Percentiles rank a stretch among this genome's conserved stretches.
phyloP scores from a whole-genome alignment of 805 yeast species.

The Pichia sporocuriosa region DNA sequence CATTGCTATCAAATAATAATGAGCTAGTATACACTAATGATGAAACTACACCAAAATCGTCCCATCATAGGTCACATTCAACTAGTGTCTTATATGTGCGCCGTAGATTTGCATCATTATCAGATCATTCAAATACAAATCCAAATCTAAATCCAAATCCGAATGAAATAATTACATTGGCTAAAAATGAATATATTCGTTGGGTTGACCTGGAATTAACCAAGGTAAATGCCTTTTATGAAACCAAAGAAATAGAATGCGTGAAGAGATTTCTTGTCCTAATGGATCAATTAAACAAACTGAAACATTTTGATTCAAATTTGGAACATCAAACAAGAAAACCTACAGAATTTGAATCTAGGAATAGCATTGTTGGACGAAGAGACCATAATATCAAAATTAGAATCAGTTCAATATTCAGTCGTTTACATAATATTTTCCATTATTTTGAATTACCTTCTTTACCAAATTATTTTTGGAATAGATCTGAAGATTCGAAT shows the following conservation, averaged over 20 bases:
- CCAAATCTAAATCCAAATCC: too few species aligned
- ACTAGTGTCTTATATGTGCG: conserved; percentile 12
- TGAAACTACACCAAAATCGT: conserved; percentile 3
- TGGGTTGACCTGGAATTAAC: conserved; percentile 62
- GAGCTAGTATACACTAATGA: neutral
- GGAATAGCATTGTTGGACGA: too few species aligned
- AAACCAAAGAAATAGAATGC: conserved; percentile 51
- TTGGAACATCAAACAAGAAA: conserved; percentile 17
- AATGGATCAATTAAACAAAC: conserved; percentile 61
- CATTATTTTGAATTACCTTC: conserved; percentile 36
- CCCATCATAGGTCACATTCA: conserved; percentile 21
- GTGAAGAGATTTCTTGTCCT: conserved; percentile 51
- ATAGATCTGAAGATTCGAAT: neutral
- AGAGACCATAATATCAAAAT: neutral
- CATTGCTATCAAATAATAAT: neutral
- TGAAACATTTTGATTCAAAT: conserved; percentile 17
- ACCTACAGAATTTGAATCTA: too few species aligned
- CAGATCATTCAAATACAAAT: too few species aligned
- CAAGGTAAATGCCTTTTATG: conserved; percentile 57
- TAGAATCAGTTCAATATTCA: neutral
- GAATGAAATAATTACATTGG: conserved; percentile 29
- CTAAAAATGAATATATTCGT: conserved; percentile 40
- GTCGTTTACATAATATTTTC: conserved; percentile 16
- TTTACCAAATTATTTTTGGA: conserved; percentile 33
- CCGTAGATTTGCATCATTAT: neutral